Conservation (phyloP, 768 basidiomycete genomes). For the Gelatoporia subvermispora region DNA sequence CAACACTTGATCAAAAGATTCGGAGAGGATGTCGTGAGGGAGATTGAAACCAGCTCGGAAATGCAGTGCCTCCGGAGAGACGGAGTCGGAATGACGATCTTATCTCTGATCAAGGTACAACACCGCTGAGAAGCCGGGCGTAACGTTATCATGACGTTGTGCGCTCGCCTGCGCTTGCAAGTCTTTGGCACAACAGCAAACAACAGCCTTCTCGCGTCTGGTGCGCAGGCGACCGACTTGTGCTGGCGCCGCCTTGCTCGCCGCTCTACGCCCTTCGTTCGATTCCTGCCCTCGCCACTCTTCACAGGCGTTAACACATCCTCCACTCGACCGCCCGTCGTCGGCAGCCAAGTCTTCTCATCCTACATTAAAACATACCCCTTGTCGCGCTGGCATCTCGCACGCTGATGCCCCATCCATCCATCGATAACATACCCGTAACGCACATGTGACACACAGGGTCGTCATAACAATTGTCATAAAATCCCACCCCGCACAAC, state of each 20-base stretch:
- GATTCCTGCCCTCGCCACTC: too few species aligned
- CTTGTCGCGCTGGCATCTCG: too few species aligned
- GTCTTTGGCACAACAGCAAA: not conserved
- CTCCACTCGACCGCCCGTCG: not conserved
- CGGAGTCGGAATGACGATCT: not conserved
- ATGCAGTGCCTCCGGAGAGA: too few species aligned
- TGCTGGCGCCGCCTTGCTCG: not conserved
- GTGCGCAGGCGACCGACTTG: not conserved
- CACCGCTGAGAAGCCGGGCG: not conserved
- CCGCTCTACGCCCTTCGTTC: not conserved
- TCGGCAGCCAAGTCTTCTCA: too few species aligned
- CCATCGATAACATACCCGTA: not conserved
- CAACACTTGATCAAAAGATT: too few species aligned
- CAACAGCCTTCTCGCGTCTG: not conserved
- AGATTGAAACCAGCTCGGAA: too few species aligned
- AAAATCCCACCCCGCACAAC: not conserved
- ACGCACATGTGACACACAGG: slow-evolving; percentile 1
- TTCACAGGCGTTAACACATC: too few species aligned
- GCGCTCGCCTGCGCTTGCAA: not conserved
- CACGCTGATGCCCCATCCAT: slow-evolving; percentile 1
- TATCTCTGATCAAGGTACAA: slow-evolving; percentile 9
- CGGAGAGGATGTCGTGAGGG: not conserved
- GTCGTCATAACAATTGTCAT: slow-evolving; percentile 14
- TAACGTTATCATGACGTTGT: slow-evolving; percentile 10
- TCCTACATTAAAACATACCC: too few species aligned